phyloP scores from a whole-genome alignment of 805 yeast species.

The Candida verbasci region DNA sequence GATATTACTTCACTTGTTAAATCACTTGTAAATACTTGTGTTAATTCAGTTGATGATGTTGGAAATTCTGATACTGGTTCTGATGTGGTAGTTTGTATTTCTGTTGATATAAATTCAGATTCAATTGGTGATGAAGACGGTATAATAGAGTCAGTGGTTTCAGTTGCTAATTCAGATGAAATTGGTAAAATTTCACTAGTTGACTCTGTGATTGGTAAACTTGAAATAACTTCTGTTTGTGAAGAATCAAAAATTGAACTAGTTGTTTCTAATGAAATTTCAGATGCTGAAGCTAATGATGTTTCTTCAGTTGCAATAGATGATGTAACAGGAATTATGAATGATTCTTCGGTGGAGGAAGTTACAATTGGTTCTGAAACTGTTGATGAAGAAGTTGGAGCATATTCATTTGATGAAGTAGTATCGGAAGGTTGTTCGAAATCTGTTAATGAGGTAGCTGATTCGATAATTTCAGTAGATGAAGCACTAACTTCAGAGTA shows the following conservation, averaged over 20 bases:
- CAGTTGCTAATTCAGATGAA: not conserved
- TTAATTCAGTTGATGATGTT: not conserved
- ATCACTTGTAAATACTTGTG: not conserved
- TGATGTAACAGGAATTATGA: too few species aligned
- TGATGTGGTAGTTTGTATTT: not conserved
- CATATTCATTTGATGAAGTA: slow-evolving; percentile 3
- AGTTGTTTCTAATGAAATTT: not conserved
- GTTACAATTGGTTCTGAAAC: slow-evolving; percentile 9
- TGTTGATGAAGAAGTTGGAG: slow-evolving; percentile 5
- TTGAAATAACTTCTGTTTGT: not conserved
- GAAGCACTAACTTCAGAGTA: too few species aligned
- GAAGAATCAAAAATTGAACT: not conserved
- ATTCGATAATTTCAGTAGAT: too few species aligned
- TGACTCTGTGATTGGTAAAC: not conserved
- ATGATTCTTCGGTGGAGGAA: too few species aligned
- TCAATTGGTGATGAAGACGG: not conserved
- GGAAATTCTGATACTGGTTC: not conserved
- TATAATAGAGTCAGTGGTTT: not conserved
- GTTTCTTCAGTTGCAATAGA: slow-evolving; percentile 18
- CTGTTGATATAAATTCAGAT: not conserved
- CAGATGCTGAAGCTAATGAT: slow-evolving; percentile 3
- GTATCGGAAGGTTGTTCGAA: not conserved
- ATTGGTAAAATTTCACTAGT: too few species aligned
- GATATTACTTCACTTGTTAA: not conserved
- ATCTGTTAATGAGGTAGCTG: slow-evolving; percentile 1